Conservation (phyloP, 2,329 filamentous ascomycete genomes). For the Balansia obtecta region DNA sequence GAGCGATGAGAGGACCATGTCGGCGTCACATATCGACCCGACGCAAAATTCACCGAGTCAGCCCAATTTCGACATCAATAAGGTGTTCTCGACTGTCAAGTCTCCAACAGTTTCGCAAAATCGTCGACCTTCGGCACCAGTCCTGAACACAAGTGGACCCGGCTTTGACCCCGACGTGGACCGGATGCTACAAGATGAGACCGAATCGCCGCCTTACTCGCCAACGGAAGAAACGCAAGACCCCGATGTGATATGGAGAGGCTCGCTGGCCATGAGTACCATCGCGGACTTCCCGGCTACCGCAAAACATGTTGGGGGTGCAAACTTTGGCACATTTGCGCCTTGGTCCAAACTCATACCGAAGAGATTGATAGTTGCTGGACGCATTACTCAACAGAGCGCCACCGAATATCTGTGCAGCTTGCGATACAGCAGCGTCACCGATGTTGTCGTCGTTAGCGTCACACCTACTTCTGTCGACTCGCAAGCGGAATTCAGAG, state of each 20-base stretch:
- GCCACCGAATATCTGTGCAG: constrained; percentile 88
- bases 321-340: constrained; percentile 54
- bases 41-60: constrained; percentile 38
- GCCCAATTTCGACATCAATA: constrained; percentile 68
- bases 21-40: constrained; percentile 29
- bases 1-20: constrained; percentile 17
- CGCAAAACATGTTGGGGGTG: constrained; percentile 77
- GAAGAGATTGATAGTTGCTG: constrained; percentile 55
- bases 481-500: constrained; percentile 52
- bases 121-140: constrained; percentile 36
- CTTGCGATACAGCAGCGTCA: constrained; percentile 67
- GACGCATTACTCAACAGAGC: constrained; percentile 68
- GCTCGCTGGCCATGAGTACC: constrained; percentile 62
- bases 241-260: constrained; percentile 66
- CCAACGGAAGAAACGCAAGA: constrained; percentile 59
- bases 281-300: constrained; percentile 63
- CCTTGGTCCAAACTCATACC: constrained; percentile 68
- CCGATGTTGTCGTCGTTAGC: constrained; percentile 73
- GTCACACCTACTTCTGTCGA: constrained; percentile 52
- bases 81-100: constrained; percentile 72
- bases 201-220: constrained; percentile 71
- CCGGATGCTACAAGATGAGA: constrained; percentile 69
- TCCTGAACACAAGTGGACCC: constrained; percentile 37
- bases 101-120: constrained; percentile 48
- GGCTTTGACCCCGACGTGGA: constrained; percentile 83